Percentiles rank a stretch among this genome's conserved stretches.
phyloP scores from a whole-genome alignment of 2,329 filamentous ascomycete species.

The Venturia aucupariae region DNA sequence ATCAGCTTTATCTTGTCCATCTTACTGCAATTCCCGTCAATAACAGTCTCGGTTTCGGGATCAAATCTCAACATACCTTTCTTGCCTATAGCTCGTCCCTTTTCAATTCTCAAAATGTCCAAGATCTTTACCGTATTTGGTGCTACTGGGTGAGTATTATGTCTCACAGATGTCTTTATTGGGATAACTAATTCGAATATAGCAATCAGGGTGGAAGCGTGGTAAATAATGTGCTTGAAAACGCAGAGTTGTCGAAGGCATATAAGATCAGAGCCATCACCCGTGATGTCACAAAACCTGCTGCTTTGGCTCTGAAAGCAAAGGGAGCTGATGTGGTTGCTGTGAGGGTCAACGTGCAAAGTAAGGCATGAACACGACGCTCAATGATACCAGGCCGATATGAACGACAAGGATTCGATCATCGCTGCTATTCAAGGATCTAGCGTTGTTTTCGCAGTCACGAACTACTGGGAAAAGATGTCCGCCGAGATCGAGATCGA shows the following conservation, averaged over 20 bases:
- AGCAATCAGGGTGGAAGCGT: constrained; percentile 51
- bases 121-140: constrained; percentile 49
- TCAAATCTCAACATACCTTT: not conserved
- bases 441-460: constrained; percentile 43
- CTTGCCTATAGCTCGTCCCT: not conserved
- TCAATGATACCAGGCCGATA: constrained; percentile 33
- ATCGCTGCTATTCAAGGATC: constrained; percentile 37
- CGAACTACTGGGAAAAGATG: constrained; percentile 41
- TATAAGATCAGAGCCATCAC: constrained; percentile 49
- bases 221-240: constrained; percentile 34
- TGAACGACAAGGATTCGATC: constrained; percentile 39
- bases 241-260: constrained; percentile 35
- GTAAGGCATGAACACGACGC: not conserved
- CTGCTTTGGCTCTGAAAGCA: constrained; percentile 35
- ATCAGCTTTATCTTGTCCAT: too few species aligned
- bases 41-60: too few species aligned
- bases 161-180: not conserved
- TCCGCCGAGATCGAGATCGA: constrained; percentile 24
- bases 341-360: not conserved
- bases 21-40: too few species aligned
- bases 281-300: constrained; percentile 37
- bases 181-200: not conserved
- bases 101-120: constrained; percentile 10
- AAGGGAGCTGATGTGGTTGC: constrained; percentile 43
- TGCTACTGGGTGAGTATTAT: constrained; percentile 34